Conservation (phyloP, 371 early-diverging fungal species). For the Mortierella sp. region DNA sequence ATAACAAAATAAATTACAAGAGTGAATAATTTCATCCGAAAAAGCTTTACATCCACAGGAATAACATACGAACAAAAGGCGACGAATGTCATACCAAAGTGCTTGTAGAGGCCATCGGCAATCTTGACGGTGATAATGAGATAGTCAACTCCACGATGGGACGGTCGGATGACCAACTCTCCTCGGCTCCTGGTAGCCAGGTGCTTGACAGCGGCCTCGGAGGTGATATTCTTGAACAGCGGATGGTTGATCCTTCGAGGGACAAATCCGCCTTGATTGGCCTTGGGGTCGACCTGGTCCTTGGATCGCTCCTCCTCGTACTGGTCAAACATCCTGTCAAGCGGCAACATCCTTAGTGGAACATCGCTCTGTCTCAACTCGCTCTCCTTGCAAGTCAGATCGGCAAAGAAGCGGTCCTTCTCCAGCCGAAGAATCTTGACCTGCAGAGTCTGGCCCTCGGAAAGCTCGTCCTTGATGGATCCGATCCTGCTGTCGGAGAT, state of each 20-base stretch:
- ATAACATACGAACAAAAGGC: neutral
- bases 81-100: slow-evolving; percentile 69
- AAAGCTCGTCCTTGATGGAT: slow-evolving; percentile 69
- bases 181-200: slow-evolving; percentile 79
- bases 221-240: slow-evolving; percentile 82
- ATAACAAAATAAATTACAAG: neutral
- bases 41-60: neutral
- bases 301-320: slow-evolving; percentile 69
- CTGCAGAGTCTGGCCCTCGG: slow-evolving; percentile 76
- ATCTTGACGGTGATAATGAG: slow-evolving; percentile 96
- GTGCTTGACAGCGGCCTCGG: slow-evolving; percentile 82
- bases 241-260: slow-evolving; percentile 86
- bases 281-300: slow-evolving; percentile 66
- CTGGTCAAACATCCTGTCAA: slow-evolving; percentile 79
- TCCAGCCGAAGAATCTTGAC: slow-evolving; percentile 86
- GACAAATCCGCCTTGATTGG: slow-evolving; percentile 61
- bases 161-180: slow-evolving; percentile 92
- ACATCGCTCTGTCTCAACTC: slow-evolving; percentile 66
- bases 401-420: slow-evolving; percentile 81
- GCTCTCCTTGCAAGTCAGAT: slow-evolving; percentile 73
- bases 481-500: slow-evolving; percentile 74
- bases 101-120: slow-evolving; percentile 86
- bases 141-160: slow-evolving; percentile 88
- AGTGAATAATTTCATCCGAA: neutral
- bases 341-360: slow-evolving; percentile 59